Evolutionary conservation across 164 flowering plant genomes (phyloP).

Genomic region (Brasenia schreberi): DNA sequence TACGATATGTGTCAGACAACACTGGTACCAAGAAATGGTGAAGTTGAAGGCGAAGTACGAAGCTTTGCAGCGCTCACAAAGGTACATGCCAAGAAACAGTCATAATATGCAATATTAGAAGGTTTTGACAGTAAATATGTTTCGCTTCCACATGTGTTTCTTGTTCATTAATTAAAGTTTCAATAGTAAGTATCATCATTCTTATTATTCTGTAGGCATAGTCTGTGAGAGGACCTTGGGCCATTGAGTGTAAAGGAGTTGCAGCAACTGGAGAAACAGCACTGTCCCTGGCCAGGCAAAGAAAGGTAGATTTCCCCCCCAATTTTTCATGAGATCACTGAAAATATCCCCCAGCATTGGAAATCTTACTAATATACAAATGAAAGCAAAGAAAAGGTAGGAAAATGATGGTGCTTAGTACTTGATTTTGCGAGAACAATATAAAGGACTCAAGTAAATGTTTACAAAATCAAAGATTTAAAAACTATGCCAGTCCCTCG

Average conservation of each 20-base stretch:
- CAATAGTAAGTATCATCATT: not conserved
- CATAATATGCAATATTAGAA: not conserved
- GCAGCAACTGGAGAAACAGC: conserved; percentile 80
- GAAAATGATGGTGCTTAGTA: too few relatives aligned
- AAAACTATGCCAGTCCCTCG: too few relatives aligned
- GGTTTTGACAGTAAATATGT: too few relatives aligned
- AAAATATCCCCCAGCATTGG: too few relatives aligned
- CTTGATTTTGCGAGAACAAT: too few relatives aligned
- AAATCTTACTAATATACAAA: too few relatives aligned
- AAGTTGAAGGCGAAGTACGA: conserved; percentile 70
- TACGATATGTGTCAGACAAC: too few relatives aligned
- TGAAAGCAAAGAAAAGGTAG: too few relatives aligned
- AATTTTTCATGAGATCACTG: too few relatives aligned
- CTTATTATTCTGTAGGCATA: conserved; percentile 32
- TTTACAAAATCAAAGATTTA: too few relatives aligned
- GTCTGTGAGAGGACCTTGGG: conserved; percentile 95
- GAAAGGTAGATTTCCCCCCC: conserved; percentile 30
- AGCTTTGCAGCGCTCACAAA: conserved; percentile 66
- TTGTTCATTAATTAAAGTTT: not conserved
- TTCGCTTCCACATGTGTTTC: too few relatives aligned
- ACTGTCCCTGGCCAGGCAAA: conserved; percentile 66
- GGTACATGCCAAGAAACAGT: conserved; percentile 22
- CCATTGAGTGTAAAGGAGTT: conserved; percentile 69
- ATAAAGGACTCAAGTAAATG: too few relatives aligned
- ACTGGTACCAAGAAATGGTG: conserved; percentile 66